Percentiles rank a stretch among this genome's conserved stretches.
phyloP scores from a whole-genome alignment of 495 filamentous ascomycete species.

The Hypoxylon lenormandii region DNA sequence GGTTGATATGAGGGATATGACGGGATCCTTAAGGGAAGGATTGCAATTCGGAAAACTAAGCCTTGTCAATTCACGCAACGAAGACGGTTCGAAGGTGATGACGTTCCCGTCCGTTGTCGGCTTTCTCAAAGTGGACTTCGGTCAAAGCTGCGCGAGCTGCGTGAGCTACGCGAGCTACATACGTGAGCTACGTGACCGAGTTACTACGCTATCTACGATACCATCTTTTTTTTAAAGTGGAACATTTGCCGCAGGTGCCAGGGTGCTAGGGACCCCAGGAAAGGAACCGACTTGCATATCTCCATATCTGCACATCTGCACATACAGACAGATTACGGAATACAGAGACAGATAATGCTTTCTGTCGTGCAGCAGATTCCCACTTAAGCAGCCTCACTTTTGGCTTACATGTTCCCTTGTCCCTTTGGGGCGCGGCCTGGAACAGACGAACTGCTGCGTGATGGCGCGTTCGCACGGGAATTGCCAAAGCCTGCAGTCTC shows the following conservation, averaged over 20 bases:
- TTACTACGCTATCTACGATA: slow-evolving; percentile 1
- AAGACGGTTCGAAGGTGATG: slow-evolving; percentile 17
- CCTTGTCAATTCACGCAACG: slow-evolving; percentile 23
- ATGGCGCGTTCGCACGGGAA: slow-evolving; percentile 4
- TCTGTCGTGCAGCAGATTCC: slow-evolving; percentile 34
- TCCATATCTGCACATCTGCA: too few relatives aligned
- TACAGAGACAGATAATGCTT: too few relatives aligned
- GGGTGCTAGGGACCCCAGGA: not conserved
- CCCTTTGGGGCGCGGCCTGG: slow-evolving; percentile 25
- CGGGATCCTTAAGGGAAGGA: slow-evolving; percentile 15
- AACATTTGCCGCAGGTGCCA: slow-evolving; percentile 17
- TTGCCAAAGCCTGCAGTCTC: slow-evolving; percentile 6
- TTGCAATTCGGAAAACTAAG: slow-evolving; percentile 15
- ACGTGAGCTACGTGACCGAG: not conserved
- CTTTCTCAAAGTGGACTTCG: slow-evolving; percentile 30
- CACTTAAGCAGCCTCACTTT: slow-evolving; percentile 41
- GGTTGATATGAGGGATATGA: not conserved
- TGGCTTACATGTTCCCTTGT: slow-evolving; percentile 12
- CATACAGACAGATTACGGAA: too few relatives aligned
- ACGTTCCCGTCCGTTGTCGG: slow-evolving; percentile 8
- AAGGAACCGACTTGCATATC: not conserved
- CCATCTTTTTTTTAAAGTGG: slow-evolving; percentile 39
- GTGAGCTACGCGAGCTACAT: too few relatives aligned
- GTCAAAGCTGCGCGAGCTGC: slow-evolving; percentile 32
- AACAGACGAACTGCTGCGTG: slow-evolving; percentile 26